A percentile compares a stretch with the other conserved stretches of the same genome.
Conservation (phyloP, 345 rosid species). For the Aurinia saxatilis region DNA sequence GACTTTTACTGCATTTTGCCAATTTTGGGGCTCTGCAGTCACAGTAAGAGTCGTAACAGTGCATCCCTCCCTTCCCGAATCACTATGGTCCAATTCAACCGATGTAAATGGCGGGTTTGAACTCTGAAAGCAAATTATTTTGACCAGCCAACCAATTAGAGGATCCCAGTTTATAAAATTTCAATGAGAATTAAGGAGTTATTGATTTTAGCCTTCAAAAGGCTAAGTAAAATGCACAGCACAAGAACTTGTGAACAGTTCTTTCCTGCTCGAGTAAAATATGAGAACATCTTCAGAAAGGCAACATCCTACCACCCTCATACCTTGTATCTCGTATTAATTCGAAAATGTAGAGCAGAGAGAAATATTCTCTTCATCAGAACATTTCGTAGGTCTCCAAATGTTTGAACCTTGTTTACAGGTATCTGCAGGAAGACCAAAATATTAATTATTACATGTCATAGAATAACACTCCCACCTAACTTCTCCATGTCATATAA, state of each 20-base stretch:
- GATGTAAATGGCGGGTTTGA: slow-evolving; percentile 99
- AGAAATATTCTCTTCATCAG: slow-evolving; percentile 97
- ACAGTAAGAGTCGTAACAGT: slow-evolving; percentile 98
- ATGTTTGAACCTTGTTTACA: slow-evolving; percentile 77
- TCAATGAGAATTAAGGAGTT: background rate
- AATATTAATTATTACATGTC: background rate
- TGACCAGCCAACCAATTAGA: background rate
- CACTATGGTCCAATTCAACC: slow-evolving; percentile 98
- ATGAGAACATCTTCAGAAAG: background rate
- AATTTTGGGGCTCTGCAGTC: slow-evolving; percentile 95
- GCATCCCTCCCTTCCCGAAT: slow-evolving; percentile 99
- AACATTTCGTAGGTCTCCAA: slow-evolving; percentile 87
- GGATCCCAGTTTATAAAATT: too few species aligned
- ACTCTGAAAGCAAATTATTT: slow-evolving; percentile 50
- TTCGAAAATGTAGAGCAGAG: slow-evolving; percentile 96
- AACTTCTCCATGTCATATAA: background rate
- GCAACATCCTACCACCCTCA: slow-evolving; percentile 1
- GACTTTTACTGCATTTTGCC: slow-evolving; percentile 90
- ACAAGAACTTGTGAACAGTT: background rate
- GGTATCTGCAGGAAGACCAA: slow-evolving; percentile 67
- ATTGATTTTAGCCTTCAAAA: background rate
- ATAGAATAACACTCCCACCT: background rate
- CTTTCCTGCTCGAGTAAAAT: background rate
- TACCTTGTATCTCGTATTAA: slow-evolving; percentile 97
- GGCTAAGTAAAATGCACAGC: background rate